phyloP scores from a whole-genome alignment of 1,139 yeast genomes.

The Candida sp. region DNA sequence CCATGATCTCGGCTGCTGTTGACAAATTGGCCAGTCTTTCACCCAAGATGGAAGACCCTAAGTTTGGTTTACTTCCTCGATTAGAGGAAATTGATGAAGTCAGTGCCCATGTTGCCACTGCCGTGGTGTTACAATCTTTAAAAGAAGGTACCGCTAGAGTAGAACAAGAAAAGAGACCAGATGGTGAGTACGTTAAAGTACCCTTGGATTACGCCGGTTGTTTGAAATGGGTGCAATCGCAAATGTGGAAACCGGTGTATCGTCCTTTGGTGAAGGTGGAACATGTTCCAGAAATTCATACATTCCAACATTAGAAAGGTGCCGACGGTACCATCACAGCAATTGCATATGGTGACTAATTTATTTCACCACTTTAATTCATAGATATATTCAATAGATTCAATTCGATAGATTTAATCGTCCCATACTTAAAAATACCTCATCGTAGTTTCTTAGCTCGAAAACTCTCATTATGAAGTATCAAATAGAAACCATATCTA shows the following conservation, averaged over 20 bases:
- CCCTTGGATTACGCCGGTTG: slow-evolving; percentile 82
- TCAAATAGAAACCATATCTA: too few relatives aligned
- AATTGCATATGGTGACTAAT: too few relatives aligned
- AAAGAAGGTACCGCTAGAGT: slow-evolving; percentile 84
- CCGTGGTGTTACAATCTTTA: slow-evolving; percentile 82
- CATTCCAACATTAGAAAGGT: slow-evolving; percentile 53
- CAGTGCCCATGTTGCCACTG: slow-evolving; percentile 88
- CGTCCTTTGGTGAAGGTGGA: slow-evolving; percentile 82
- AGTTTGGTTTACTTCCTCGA: slow-evolving; percentile 85
- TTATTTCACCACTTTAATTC: not conserved
- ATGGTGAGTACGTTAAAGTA: slow-evolving; percentile 61
- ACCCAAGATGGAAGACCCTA: slow-evolving; percentile 72
- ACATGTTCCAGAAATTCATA: slow-evolving; percentile 68
- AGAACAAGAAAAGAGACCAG: slow-evolving; percentile 59
- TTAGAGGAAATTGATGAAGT: slow-evolving; percentile 84
- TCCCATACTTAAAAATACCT: too few relatives aligned
- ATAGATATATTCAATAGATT: not conserved
- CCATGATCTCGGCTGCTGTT: slow-evolving; percentile 95
- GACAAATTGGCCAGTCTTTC: slow-evolving; percentile 83
- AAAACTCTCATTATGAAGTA: too few relatives aligned
- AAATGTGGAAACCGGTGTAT: slow-evolving; percentile 95
- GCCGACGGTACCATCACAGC: too few relatives aligned
- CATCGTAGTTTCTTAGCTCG: too few relatives aligned
- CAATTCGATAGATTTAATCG: not conserved
- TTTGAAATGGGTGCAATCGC: slow-evolving; percentile 83